Evolutionary conservation across 345 rosid species (phyloP), one percentile per base, ranked within the genome.

Genomic region (Hibiscus trionum): DNA sequence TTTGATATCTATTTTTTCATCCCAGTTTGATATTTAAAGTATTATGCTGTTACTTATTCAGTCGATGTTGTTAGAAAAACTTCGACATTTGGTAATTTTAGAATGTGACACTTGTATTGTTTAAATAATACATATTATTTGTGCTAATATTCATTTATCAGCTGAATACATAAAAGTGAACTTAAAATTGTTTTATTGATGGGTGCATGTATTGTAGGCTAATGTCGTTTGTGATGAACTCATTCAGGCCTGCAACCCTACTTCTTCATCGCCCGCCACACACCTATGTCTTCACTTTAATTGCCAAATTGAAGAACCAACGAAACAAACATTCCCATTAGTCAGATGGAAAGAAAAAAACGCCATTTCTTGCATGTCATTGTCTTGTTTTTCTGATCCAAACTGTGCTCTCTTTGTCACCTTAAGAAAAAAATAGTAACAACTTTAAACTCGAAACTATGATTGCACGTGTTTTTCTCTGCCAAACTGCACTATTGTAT

Each of bases 221-320:
- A 49, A 29, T 31, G 72, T 68, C 72, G 72, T 52, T 68, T 68
- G 9, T 50, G 72, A n/a, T 50, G 27, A 56, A 68, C 2, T 68
- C 11, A 9, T 10, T 49, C 6, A n/a, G 29, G 72, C 71, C 59
- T 68, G 71, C 58, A 26, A 55, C 59, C 58, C 16, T 67, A 50
- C 59, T 67, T 67, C 24, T 37, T 68, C 46, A 39, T 21, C 24
- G 24, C 46, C 46, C 14, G 15, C 16, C 27, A 24, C 58, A 16
- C 24, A 26, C 19, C 8, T 44, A 42, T 42, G 24, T 19, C 14
- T 42, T 7, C 9, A 39, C 11, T 39, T 39, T 39, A 8, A 16
- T 50, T 8, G 8, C 39, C 15, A 67, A 66, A 66, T 15, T 47
- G 14, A 7, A 67, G n/a, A 67, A 67, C 59, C 26, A 50, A 4